Conservation (phyloP, 1,284 basidiomycete species). For the Tetrapyrgos nigripes region DNA sequence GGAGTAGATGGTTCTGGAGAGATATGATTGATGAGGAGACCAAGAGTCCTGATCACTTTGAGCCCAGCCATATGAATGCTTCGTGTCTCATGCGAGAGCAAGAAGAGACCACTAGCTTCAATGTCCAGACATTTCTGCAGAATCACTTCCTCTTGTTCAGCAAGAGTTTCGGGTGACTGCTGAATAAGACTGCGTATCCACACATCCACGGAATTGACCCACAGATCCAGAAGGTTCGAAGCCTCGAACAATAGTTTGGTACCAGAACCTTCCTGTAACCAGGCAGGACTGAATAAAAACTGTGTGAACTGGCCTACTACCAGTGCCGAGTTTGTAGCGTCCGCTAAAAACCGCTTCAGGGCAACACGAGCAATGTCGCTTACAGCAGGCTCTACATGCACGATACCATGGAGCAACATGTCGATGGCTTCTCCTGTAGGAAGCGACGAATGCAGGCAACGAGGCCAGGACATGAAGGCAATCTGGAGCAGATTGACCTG, state of each 20-base stretch:
- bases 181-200: slow-evolving; percentile 63
- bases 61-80: slow-evolving; percentile 62
- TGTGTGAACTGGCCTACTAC: slow-evolving; percentile 76
- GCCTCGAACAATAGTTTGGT: slow-evolving; percentile 71
- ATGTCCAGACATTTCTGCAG: slow-evolving; percentile 61
- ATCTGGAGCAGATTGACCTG: slow-evolving; percentile 80
- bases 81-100: slow-evolving; percentile 71
- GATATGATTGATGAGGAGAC: slow-evolving; percentile 52
- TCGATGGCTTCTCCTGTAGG: slow-evolving; percentile 73
- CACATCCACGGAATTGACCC: slow-evolving; percentile 76
- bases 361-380: slow-evolving; percentile 75
- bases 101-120: slow-evolving; percentile 79
- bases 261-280: slow-evolving; percentile 73
- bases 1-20: no score
- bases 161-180: slow-evolving; percentile 46
- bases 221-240: slow-evolving; percentile 69
- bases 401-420: slow-evolving; percentile 81
- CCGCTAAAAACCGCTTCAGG: slow-evolving; percentile 76
- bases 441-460: slow-evolving; percentile 69
- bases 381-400: slow-evolving; percentile 84
- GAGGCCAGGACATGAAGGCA: slow-evolving; percentile 88
- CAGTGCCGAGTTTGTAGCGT: slow-evolving; percentile 60
- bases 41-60: slow-evolving; percentile 63
- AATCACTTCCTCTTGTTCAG: slow-evolving; percentile 48
- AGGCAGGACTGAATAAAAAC: slow-evolving; percentile 80